Evolutionary conservation across 2,329 filamentous ascomycete genomes (phyloP), one percentile per base, ranked within the genome.

Genomic region (Sarocladiaceae sp.): DNA sequence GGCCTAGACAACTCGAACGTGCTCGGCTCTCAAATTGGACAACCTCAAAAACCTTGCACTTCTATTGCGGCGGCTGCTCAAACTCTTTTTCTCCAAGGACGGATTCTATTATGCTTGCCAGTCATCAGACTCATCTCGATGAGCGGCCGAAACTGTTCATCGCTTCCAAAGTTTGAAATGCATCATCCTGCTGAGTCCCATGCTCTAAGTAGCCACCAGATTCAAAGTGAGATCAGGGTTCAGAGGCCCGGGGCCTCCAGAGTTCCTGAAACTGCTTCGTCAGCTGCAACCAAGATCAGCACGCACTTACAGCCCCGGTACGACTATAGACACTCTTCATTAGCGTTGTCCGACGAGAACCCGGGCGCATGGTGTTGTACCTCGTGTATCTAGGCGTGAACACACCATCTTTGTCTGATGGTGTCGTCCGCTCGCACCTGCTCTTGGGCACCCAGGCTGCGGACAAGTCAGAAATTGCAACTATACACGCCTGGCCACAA

Each of bases 131-230:
- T n/a, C n/a, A n/a, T n/a, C n/a, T n/a, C n/a, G n/a, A n/a, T n/a
- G n/a, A n/a, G n/a, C n/a, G n/a, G n/a, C n/a, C n/a, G n/a, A n/a
- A n/a, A n/a, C n/a, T n/a, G n/a, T n/a, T n/a, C n/a, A n/a, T n/a
- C n/a, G n/a, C n/a, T n/a, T n/a, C n/a, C n/a, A n/a, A n/a, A n/a
- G n/a, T n/a, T n/a, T n/a, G n/a, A n/a, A n/a, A n/a, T n/a, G n/a
- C n/a, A n/a, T n/a, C n/a, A n/a, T n/a, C n/a, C n/a, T n/a, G n/a
- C n/a, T n/a, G n/a, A n/a, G n/a, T n/a, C n/a, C n/a, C n/a, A n/a
- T n/a, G n/a, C n/a, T n/a, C n/a, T n/a, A n/a, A n/a, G n/a, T n/a
- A 41, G 37, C 37, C 37, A 41, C 37, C 26, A 41, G 24, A 27
- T 24, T 41, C 37, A 41, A 18, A 23, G 10, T 4, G 7, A 39